Evolutionary conservation across 2,329 filamentous ascomycete genomes (phyloP).

Genomic region (Fusarium musae): DNA sequence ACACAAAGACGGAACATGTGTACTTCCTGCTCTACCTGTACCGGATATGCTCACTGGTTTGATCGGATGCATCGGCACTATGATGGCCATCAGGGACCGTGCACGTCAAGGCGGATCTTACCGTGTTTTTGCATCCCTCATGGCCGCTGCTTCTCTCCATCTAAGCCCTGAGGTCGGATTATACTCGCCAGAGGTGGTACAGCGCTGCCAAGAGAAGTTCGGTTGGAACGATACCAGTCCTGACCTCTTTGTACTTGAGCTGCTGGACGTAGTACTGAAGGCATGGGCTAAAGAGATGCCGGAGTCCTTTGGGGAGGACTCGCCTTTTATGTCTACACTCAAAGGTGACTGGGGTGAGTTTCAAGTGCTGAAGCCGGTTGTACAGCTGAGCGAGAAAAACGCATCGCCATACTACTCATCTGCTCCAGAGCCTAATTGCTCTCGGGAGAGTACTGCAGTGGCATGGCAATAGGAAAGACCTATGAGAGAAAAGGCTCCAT

Average conservation of each 20-base stretch:
- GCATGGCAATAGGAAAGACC: neutral
- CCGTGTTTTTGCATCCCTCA: neutral
- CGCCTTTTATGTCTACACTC: neutral
- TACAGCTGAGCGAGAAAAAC: neutral
- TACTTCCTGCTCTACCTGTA: neutral
- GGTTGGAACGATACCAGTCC: neutral
- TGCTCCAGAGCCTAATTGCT: neutral
- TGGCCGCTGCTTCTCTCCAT: neutral
- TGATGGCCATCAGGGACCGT: neutral
- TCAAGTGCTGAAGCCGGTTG: neutral
- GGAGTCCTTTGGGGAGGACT: neutral
- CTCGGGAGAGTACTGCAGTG: neutral
- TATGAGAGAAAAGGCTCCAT: too few species aligned
- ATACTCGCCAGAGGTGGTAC: neutral
- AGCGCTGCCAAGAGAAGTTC: neutral
- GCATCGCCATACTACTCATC: neutral
- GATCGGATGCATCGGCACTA: neutral
- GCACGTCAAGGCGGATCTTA: neutral
- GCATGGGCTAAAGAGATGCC: neutral
- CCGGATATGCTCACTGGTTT: neutral
- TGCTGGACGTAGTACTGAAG: neutral
- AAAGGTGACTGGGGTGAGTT: neutral
- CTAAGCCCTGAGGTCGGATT: neutral
- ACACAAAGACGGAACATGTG: neutral
- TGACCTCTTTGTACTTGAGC: neutral